Evolutionary conservation across 164 flowering plant genomes (phyloP).

Genomic region (Hamamelis virginiana): DNA sequence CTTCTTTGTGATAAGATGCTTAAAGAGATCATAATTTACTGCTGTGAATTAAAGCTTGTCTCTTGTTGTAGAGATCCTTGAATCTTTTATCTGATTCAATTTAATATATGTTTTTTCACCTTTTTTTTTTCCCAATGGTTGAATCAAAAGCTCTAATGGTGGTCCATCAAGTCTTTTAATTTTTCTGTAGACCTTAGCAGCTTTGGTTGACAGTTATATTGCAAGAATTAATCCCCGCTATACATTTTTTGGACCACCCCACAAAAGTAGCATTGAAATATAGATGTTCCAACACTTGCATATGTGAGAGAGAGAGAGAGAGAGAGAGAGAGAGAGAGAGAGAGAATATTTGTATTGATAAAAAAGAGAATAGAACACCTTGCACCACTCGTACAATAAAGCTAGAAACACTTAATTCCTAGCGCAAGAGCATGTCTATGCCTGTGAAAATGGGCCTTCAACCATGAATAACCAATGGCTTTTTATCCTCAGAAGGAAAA

Average conservation of each 20-base stretch:
- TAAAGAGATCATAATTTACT: slow-evolving; percentile 30
- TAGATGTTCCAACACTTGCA: slow-evolving; percentile 1
- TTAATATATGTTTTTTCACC: background rate
- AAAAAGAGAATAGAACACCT: background rate
- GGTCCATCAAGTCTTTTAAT: slow-evolving; percentile 1
- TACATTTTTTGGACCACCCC: slow-evolving; percentile 15
- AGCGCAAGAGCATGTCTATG: slow-evolving; percentile 8
- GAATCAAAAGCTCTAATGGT: slow-evolving; percentile 15
- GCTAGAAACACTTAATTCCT: slow-evolving; percentile 3
- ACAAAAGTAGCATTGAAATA: slow-evolving; percentile 9
- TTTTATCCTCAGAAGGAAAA: background rate
- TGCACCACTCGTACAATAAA: background rate
- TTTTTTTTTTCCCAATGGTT: slow-evolving; percentile 2
- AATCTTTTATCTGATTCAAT: slow-evolving; percentile 16
- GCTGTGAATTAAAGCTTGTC: slow-evolving; percentile 15
- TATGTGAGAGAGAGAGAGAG: no score
- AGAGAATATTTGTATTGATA: background rate
- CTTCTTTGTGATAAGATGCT: slow-evolving; percentile 28
- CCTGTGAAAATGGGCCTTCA: slow-evolving; percentile 7
- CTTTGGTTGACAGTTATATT: background rate
- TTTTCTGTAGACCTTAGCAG: slow-evolving; percentile 3
- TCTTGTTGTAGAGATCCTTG: slow-evolving; percentile 11
- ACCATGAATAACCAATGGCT: background rate
- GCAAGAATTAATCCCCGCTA: background rate
- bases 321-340: background rate